Percentiles rank a stretch among this genome's conserved stretches.
These are phyloP conservation scores for Phytophthora palmivora DNA, from an alignment of 352 stramenopile species.

Conservation along the genomic window DNA sequence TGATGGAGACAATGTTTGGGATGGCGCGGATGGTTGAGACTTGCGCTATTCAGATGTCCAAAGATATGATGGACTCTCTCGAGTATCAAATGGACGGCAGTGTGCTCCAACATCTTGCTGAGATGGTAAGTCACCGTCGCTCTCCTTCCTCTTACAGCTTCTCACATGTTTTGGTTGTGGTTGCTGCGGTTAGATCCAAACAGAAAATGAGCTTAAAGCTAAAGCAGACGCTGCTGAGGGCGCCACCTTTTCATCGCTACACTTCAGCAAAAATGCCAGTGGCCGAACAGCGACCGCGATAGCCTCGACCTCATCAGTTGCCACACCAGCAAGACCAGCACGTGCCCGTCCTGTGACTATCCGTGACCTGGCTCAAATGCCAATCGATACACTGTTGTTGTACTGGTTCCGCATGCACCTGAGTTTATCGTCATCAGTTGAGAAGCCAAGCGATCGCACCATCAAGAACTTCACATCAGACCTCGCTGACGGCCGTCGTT, in stretches of 20 bases:
- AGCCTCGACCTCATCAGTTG: constrained; percentile 28
- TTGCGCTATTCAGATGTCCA: constrained; percentile 84
- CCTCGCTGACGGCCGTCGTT: constrained; percentile 65
- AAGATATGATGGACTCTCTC: constrained; percentile 84
- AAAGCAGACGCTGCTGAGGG: constrained; percentile 42
- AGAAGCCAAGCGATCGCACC: constrained; percentile 70
- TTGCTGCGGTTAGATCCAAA: constrained; percentile 46
- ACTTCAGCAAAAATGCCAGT: constrained; percentile 28
- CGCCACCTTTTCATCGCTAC: constrained; percentile 12
- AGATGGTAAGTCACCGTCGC: constrained; percentile 49
- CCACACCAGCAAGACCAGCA: constrained; percentile 11
- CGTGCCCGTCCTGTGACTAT: constrained; percentile 50
- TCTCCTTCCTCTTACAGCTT: neutral
- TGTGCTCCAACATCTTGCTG: constrained; percentile 60
- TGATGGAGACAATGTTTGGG: constrained; percentile 82
- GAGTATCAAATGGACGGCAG: constrained; percentile 78
- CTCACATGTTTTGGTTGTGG: neutral
- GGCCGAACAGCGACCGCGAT: constrained; percentile 27
- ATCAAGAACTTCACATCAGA: constrained; percentile 86
- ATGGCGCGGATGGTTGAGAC: constrained; percentile 89
- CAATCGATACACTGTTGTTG: constrained; percentile 75
- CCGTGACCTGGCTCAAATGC: constrained; percentile 72
- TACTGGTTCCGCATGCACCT: constrained; percentile 84
- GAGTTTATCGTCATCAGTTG: constrained; percentile 59
- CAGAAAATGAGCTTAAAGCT: constrained; percentile 65